Evolutionary conservation across 768 basidiomycete species (phyloP), one percentile per base, ranked within the genome.

Genomic region (Boletus edulis): DNA sequence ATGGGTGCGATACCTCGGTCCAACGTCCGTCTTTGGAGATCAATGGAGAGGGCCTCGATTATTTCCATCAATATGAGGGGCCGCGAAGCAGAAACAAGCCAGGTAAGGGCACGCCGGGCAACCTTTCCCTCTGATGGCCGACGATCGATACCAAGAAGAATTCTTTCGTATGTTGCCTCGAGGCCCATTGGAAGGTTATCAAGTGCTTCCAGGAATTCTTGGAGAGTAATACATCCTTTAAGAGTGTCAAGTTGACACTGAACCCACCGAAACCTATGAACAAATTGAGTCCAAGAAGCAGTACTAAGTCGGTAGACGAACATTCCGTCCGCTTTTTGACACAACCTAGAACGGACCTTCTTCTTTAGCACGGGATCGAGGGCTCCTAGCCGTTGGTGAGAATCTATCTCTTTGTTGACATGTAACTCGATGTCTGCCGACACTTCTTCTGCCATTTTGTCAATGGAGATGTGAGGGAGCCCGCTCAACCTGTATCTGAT

Each of bases 311-410:
- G 51, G 42, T 51, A 35, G 34, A 35, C 34, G 14, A 35, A 66
- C 64, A 66, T 63, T 20, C 64, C 61, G 2, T 66, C 58, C 13
- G 64, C 58, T 14, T 49, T 57, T 13, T 31, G 17, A 31, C 55
- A 51, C 11, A 65, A 12, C 7, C 40, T 20, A 10, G 34, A 35
- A 42, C 18, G 39, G 14, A 66, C 51, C 34, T 63, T 44, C 37
- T 9, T 31, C 48, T 61, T 64, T 12, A 63, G 9, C 12, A 14
- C n/a, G 4, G 4, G 5, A 1, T 54, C 18, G 11, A 66, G 41
- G 24, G n/a, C 39, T 38, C 61, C 49, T 17, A 65, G 35, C 1
- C 42, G 51, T 3, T 18, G 42, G 7, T 64, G 38, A 13, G 54
- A 51, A 17, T 53, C 34, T 1, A 66, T 39, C 24, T 57, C 61